Evolutionary conservation across 108 stramenopile species (phyloP).

Genomic region (Cylindrotheca closterium): DNA sequence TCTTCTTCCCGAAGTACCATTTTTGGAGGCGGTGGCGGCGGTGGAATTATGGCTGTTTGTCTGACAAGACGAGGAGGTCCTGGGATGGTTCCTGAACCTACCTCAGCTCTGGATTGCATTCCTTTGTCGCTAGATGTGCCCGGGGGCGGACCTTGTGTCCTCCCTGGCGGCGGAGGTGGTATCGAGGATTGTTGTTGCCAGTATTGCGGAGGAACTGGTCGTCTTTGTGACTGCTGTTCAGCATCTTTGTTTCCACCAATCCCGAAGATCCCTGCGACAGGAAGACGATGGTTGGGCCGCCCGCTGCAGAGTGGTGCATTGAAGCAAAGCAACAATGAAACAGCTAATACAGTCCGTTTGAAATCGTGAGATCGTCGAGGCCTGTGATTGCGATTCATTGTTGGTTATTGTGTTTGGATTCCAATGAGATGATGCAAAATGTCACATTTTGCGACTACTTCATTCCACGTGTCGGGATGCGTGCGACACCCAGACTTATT

Average conservation of each 20-base stretch:
- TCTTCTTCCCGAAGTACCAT: not conserved
- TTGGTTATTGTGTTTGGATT: too few species aligned
- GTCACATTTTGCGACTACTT: too few species aligned
- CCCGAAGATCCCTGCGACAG: conserved; percentile 32
- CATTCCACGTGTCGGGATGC: too few species aligned
- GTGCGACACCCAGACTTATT: too few species aligned
- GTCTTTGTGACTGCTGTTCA: conserved; percentile 1
- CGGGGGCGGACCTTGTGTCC: not conserved
- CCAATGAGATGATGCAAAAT: too few species aligned
- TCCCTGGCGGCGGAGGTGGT: not conserved
- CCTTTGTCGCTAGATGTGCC: not conserved
- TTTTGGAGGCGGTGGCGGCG: conserved; percentile 4
- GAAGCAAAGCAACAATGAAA: not conserved
- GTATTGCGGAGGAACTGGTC: not conserved
- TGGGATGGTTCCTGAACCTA: not conserved
- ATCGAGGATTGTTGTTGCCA: conserved; percentile 11
- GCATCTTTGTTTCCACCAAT: conserved; percentile 10
- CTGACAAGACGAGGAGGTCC: not conserved
- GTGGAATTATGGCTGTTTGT: not conserved
- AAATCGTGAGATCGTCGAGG: too few species aligned
- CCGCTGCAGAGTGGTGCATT: not conserved
- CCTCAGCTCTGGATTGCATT: not conserved
- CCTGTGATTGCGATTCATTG: too few species aligned
- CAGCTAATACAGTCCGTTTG: too few species aligned
- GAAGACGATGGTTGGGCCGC: not conserved